Evolutionary conservation across 345 rosid species (phyloP).

Genomic region (Clausena lansium): DNA sequence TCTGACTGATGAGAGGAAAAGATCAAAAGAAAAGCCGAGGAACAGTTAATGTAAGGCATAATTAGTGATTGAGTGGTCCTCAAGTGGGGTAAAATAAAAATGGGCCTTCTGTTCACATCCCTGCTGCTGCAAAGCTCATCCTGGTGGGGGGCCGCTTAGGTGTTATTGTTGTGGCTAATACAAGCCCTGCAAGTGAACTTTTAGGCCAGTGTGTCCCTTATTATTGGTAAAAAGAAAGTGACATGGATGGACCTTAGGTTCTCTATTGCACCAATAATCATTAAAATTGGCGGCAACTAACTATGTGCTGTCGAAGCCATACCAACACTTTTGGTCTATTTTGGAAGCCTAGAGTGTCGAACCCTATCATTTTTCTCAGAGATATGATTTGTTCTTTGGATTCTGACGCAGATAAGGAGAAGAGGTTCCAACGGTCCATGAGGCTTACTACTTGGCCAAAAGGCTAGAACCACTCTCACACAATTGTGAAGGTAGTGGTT

Average conservation of each 20-base stretch:
- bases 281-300: constrained; percentile 21
- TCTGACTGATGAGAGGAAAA: constrained; percentile 12
- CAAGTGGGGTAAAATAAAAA: neutral
- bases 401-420: neutral
- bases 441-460: too few relatives aligned
- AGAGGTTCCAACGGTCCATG: constrained; percentile 2
- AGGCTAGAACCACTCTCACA: too few relatives aligned
- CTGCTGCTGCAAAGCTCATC: neutral
- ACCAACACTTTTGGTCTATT: neutral
- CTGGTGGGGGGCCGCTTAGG: neutral
- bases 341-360: constrained; percentile 21
- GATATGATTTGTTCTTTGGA: constrained; percentile 2
- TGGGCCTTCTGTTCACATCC: neutral
- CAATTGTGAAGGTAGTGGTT: too few relatives aligned
- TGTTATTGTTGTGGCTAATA: constrained; percentile 4
- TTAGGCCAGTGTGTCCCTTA: constrained; percentile 20
- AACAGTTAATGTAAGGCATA: neutral
- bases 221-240: constrained; percentile 5
- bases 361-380: constrained; percentile 14
- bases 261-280: constrained; percentile 1
- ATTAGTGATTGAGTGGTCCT: constrained; percentile 23
- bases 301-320: neutral
- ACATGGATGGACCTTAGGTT: neutral
- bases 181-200: neutral
- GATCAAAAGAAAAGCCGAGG: constrained; percentile 27